Percentiles rank a stretch among this genome's conserved stretches.
Evolutionary conservation across 805 yeast genomes (phyloP).

Genomic region (Kodamaea kakaduensis): DNA sequence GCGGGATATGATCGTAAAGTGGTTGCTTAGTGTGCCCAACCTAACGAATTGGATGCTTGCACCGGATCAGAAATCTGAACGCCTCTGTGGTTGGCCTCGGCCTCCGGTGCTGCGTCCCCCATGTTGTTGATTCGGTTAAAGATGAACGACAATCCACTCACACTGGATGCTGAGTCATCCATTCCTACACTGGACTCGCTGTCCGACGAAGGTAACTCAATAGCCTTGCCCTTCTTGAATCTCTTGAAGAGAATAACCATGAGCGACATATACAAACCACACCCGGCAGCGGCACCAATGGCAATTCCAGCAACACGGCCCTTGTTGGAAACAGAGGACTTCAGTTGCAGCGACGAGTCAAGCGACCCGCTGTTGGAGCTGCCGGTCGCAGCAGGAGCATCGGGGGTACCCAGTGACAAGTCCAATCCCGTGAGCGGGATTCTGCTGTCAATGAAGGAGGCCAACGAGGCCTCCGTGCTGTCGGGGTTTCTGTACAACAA

Average conservation of each 20-base stretch:
- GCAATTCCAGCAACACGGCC: conserved; percentile 70
- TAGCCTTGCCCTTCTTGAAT: conserved; percentile 36
- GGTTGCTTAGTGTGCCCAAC: conserved; percentile 43
- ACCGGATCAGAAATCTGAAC: conserved; percentile 62
- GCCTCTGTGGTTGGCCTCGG: conserved; percentile 24
- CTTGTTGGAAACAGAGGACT: conserved; percentile 18
- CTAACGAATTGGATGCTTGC: conserved; percentile 65
- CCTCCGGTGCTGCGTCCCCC: conserved; percentile 16
- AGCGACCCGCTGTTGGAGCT: conserved; percentile 31
- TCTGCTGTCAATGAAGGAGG: conserved; percentile 66
- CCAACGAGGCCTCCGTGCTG: conserved; percentile 52
- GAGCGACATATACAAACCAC: conserved; percentile 56
- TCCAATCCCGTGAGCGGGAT: conserved; percentile 53
- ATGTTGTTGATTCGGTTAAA: conserved; percentile 23
- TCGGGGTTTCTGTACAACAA: conserved; percentile 57
- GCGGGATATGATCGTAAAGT: conserved; percentile 3
- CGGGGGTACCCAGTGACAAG: conserved; percentile 13
- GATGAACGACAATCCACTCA: conserved; percentile 25
- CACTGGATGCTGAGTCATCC: conserved; percentile 15
- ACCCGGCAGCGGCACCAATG: conserved; percentile 79
- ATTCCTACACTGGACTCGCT: conserved; percentile 33
- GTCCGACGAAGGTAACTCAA: conserved; percentile 40
- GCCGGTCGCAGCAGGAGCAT: conserved; percentile 7
- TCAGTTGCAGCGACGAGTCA: conserved; percentile 19
- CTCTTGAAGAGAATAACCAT: conserved; percentile 54